Percentiles rank a stretch among this genome's conserved stretches.
Conservation (phyloP, 108 stramenopile genomes). For the Cyclotella cryptica region DNA sequence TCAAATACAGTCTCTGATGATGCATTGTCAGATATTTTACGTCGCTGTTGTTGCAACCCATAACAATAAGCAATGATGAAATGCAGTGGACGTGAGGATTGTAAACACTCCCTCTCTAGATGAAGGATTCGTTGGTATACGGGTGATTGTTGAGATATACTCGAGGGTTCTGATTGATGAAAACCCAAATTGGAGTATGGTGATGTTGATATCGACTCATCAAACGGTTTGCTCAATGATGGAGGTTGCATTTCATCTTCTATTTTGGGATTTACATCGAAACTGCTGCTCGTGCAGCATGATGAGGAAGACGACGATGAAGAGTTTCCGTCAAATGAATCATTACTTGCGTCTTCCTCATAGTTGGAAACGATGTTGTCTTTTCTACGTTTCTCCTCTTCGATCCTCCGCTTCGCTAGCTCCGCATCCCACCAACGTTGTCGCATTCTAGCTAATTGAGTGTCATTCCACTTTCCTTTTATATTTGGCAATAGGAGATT, state of each 20-base stretch:
- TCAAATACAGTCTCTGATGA: neutral
- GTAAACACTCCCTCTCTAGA: conserved; percentile 29
- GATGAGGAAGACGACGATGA: conserved; percentile 22
- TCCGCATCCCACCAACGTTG: conserved; percentile 50
- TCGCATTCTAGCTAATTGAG: conserved; percentile 43
- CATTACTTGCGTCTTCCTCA: neutral
- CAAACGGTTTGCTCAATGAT: conserved; percentile 40
- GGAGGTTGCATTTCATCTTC: conserved; percentile 28
- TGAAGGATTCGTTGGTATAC: conserved; percentile 8
- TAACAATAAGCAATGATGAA: conserved; percentile 30
- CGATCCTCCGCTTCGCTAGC: conserved; percentile 13
- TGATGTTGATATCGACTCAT: conserved; percentile 14
- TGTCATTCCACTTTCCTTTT: conserved; percentile 39
- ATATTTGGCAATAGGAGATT: conserved; percentile 21
- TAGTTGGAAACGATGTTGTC: neutral
- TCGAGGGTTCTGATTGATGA: neutral
- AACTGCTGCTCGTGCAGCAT: neutral
- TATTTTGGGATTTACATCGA: neutral
- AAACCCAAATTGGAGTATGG: neutral
- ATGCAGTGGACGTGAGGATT: conserved; percentile 39
- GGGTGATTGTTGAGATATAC: neutral
- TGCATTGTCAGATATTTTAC: neutral
- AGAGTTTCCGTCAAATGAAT: conserved; percentile 9
- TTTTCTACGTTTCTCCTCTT: neutral
- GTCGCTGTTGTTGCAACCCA: neutral